These are phyloP conservation scores for Uncinocarpus reesii DNA, from an alignment of 2,329 filamentous ascomycete species.

Conservation along the genomic window DNA sequence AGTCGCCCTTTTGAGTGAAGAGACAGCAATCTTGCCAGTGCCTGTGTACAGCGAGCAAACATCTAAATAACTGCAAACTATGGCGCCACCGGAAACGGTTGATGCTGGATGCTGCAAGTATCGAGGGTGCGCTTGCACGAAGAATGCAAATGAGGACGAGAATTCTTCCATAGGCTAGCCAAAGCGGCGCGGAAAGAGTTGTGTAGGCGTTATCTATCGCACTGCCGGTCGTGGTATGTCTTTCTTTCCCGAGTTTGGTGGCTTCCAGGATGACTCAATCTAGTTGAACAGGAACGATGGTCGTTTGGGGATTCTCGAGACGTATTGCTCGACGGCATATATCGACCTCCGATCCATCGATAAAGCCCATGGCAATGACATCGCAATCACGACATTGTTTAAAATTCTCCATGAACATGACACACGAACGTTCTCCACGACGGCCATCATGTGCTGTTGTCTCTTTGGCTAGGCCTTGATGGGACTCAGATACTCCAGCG, in stretches of 20 bases:
- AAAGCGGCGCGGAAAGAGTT: too few relatives aligned
- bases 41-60: too few relatives aligned
- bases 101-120: too few relatives aligned
- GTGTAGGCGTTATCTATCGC: not conserved
- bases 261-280: not conserved
- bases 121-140: too few relatives aligned
- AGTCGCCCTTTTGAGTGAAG: slow-evolving; percentile 7
- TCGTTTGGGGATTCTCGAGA: not conserved
- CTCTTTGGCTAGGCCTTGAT: not conserved
- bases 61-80: too few relatives aligned
- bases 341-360: not conserved
- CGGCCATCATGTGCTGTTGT: not conserved
- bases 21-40: too few relatives aligned
- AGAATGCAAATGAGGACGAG: too few relatives aligned
- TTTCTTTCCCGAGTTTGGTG: slow-evolving; percentile 1
- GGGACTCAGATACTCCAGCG: not conserved
- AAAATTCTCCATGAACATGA: not conserved
- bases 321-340: not conserved
- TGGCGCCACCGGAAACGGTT: too few relatives aligned
- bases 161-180: too few relatives aligned
- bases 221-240: too few relatives aligned
- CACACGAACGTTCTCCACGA: not conserved
- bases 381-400: not conserved
- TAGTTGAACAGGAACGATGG: not conserved
- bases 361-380: not conserved